phyloP scores from a whole-genome alignment of 495 filamentous ascomycete species.

The Arthonia radiata region DNA sequence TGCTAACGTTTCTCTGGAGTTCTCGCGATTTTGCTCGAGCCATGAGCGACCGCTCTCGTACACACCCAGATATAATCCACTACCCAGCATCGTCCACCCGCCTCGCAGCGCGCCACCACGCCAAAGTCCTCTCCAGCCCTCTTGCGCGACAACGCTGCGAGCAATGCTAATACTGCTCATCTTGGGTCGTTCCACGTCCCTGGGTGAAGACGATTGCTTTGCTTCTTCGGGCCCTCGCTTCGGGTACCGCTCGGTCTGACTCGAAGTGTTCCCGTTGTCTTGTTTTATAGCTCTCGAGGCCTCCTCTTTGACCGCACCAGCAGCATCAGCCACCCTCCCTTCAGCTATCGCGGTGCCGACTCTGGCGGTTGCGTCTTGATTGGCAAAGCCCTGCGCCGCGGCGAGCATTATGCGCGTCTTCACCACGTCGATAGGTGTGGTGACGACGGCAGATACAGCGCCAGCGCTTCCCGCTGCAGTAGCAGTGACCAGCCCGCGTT shows the following conservation, averaged over 20 bases:
- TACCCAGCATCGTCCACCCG: conserved; percentile 59
- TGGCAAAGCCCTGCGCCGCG: conserved; percentile 6
- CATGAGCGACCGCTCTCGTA: conserved; percentile 78
- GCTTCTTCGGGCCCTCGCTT: conserved; percentile 10
- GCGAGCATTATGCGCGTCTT: conserved; percentile 50
- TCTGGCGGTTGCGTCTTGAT: neutral
- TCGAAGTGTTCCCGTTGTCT: conserved; percentile 1
- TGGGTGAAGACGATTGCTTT: neutral
- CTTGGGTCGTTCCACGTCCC: conserved; percentile 12
- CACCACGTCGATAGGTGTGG: conserved; percentile 63
- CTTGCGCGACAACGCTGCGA: conserved; percentile 30
- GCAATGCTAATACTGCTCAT: conserved; percentile 29
- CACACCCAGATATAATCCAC: conserved; percentile 62
- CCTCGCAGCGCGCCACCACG: conserved; percentile 48
- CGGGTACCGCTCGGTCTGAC: conserved; percentile 9
- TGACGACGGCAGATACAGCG: conserved; percentile 39
- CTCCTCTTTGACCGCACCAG: conserved; percentile 6
- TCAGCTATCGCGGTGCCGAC: conserved; percentile 24
- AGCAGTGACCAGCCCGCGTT: conserved; percentile 45
- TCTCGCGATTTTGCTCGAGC: too few relatives aligned
- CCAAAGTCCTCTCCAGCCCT: conserved; percentile 50
- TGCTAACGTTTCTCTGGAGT: too few relatives aligned
- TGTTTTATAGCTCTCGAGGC: conserved; percentile 4
- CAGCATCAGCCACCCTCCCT: conserved; percentile 5
- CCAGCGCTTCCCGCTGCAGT: conserved; percentile 44